phyloP scores from a whole-genome alignment of 2,329 filamentous ascomycete species.

The Penicillium verrucosum region DNA sequence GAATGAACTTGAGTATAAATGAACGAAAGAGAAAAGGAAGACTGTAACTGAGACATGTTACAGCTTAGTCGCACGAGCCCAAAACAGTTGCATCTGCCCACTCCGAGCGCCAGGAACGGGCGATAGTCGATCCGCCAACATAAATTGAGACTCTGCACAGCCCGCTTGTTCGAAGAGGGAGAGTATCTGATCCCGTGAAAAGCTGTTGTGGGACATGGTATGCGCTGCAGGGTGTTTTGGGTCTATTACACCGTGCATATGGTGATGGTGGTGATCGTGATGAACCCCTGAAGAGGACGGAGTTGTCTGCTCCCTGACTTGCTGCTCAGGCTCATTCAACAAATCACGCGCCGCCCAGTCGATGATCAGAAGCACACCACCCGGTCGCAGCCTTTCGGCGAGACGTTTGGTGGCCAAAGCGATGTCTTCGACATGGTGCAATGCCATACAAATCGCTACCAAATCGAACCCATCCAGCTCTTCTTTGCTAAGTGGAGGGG shows the following conservation, averaged over 20 bases:
- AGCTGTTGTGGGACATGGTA: background rate
- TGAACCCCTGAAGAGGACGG: background rate
- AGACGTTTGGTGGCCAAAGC: background rate
- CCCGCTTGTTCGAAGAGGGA: background rate
- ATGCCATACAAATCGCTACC: constrained; percentile 1
- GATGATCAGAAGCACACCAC: background rate
- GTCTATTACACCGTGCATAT: background rate
- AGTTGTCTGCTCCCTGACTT: background rate
- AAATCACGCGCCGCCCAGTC: background rate
- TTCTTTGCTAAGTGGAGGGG: background rate
- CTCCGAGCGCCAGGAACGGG: background rate
- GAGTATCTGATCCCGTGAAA: background rate
- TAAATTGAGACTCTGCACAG: background rate
- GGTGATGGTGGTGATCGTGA: background rate
- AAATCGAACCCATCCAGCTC: background rate
- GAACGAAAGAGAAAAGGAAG: too few relatives aligned
- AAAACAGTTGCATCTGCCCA: constrained; percentile 1
- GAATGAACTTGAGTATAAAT: background rate
- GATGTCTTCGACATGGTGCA: constrained; percentile 3
- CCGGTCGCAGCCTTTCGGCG: background rate
- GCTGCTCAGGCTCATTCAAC: background rate
- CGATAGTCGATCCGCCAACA: background rate
- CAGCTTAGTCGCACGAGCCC: background rate
- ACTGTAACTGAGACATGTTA: background rate
- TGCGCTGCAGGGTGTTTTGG: background rate